Evolutionary conservation across 2,329 filamentous ascomycete genomes (phyloP), one percentile per base, ranked within the genome.

Genomic region (Periconia macrospinosa): DNA sequence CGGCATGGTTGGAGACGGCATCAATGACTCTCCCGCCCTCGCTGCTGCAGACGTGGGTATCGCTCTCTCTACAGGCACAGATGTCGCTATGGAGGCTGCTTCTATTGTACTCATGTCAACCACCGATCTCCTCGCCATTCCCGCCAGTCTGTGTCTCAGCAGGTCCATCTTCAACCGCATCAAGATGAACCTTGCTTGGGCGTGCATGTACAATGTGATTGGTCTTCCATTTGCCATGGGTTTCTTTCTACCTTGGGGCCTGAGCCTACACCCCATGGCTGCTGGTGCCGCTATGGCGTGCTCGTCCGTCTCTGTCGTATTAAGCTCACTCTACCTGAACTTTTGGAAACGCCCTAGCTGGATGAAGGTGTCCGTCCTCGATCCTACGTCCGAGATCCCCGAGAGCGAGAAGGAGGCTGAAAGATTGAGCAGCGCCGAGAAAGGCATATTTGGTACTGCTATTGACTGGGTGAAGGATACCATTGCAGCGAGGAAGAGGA

Each of bases 221-320:
- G 94, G 94, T 1, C 81, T 99, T 14, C 94, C 94, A 2, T 95
- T 99, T 65, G 94, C 94, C 41, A 97, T 97, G 94, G 94, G 94
- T 20, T 78, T 97, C 65, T 95, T 97, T 79, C 79, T 99, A 5
- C 93, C 94, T 1, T 86, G 96, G 61, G 94, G 93, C 30, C 84
- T 90, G 56, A 87, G 92, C 66, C 80, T 97, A 60, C 94, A 96
- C 62, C 92, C 94, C 20, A 93, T 97, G 87, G 92, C 92, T 47
- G 94, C 94, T 1, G 92, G 92, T 18, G 91, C 90, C 3, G 94
- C 94, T 47, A 97, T 99, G 92, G 93, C 92, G 1, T 86, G 83
- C 60, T 94, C 89, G 53, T 93, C 89, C 61, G 91, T 99, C 45
- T 94, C 89, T 55, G 94, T 99, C 3, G 93, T 97, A 0, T 80